Evolutionary conservation across 805 yeast genomes (phyloP), one percentile per base, ranked within the genome.

Genomic region (Sungouiozyma intestinalis): DNA sequence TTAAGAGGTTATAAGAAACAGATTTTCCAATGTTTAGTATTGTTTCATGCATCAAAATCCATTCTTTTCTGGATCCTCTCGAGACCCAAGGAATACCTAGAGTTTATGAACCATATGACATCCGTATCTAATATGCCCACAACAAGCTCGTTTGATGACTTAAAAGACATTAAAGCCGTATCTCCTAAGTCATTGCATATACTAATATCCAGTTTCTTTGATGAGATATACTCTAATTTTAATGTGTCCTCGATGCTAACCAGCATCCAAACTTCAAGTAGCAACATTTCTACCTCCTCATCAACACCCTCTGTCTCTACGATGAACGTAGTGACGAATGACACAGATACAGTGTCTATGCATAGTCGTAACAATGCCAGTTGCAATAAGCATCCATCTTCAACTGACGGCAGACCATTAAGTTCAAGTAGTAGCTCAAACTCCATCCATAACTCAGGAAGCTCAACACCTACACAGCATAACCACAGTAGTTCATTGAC

Each of bases 41-140:
- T 74, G 36, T 60, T 66, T 35, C 75, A 67, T 45, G 63, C 76
- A 36, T 53, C 74, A n/a, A 67, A 68, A 39, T 57, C 74, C 3
- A 48, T 76, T 6, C 60, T 64, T 44, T 58, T 63, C 34, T 78
- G 83, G 82, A 62, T 73, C 2, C 52, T 69, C 42, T 64, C 75
- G 11, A 63, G 76, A 47, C 72, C 79, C 0, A 41, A 49, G 4
- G 77, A 76, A 40, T 75, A 64, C 45, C 40, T 67, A 15, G 55
- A 53, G 11, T 24, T 24, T 11, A 24, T 24, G 29, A 11, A 24
- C 11, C 29, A 24, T 24, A 7, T 24, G 29, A 24, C 6, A 6
- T 24, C 29, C 11, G 11, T 11, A 24, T 24, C 29, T 7, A 11
- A 11, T 24, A 7, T 24, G 11, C 11, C 29, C 11, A 24, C 29